These are phyloP conservation scores for Clavispora phyllophila DNA, from an alignment of 805 yeast genomes.

Conservation along the genomic window DNA sequence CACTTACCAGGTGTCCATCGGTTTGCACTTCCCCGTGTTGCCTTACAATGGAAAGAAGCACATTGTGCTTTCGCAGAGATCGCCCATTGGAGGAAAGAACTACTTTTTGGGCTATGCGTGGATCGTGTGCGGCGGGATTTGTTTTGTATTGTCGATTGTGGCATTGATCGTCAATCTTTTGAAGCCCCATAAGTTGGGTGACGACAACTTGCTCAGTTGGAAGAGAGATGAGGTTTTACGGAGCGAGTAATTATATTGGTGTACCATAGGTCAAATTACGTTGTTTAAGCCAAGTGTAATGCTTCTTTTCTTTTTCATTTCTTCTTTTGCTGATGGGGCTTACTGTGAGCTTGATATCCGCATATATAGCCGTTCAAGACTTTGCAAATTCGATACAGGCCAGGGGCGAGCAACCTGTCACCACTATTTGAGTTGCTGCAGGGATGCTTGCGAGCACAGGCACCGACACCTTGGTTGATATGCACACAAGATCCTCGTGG, in stretches of 20 bases:
- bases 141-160: constrained; percentile 51
- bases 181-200: constrained; percentile 69
- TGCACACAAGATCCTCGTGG: no score
- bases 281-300: not conserved
- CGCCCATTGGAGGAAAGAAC: constrained; percentile 74
- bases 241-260: constrained; percentile 5
- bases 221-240: constrained; percentile 38
- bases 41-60: constrained; percentile 65
- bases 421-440: no score
- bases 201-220: constrained; percentile 69
- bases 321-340: no score
- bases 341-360: no score
- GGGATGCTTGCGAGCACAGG: no score
- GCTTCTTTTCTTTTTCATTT: no score
- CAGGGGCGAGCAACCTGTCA: no score
- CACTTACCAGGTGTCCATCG: constrained; percentile 58
- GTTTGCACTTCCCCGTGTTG: constrained; percentile 74
- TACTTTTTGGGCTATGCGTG: constrained; percentile 66
- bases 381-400: no score
- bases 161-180: constrained; percentile 53
- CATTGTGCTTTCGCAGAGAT: constrained; percentile 62
- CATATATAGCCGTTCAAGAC: no score
- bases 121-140: constrained; percentile 71
- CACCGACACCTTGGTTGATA: no score
- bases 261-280: not conserved